Conservation (phyloP, 768 basidiomycete species). For the Boletus rex-veris region DNA sequence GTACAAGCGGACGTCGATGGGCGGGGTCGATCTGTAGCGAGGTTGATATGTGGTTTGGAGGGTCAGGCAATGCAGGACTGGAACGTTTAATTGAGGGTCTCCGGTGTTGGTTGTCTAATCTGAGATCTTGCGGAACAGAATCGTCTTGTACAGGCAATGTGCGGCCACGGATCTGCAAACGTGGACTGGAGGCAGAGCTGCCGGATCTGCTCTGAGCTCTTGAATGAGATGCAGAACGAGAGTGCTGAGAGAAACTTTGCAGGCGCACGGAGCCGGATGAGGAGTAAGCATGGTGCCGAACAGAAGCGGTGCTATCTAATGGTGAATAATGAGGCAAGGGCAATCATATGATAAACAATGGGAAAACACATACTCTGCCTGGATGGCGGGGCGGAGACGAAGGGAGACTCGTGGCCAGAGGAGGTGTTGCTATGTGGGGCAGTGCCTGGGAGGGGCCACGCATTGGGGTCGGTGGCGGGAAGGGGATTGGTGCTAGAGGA, state of each 20-base stretch:
- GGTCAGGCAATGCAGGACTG: slow-evolving; percentile 21
- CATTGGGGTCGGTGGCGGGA: slow-evolving; percentile 14
- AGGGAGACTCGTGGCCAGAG: slow-evolving; percentile 27
- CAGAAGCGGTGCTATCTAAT: slow-evolving; percentile 28
- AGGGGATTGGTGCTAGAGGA: slow-evolving; percentile 25
- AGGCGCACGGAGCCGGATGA: slow-evolving; percentile 29
- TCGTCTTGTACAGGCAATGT: slow-evolving; percentile 41
- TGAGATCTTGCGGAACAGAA: slow-evolving; percentile 14
- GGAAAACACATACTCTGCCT: slow-evolving; percentile 37
- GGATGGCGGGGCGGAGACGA: slow-evolving; percentile 30
- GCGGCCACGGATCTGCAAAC: slow-evolving; percentile 36
- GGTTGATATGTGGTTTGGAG: slow-evolving; percentile 8
- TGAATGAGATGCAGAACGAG: slow-evolving; percentile 42
- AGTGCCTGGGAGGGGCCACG: slow-evolving; percentile 20
- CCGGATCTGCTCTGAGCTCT: slow-evolving; percentile 43
- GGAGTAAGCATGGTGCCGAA: slow-evolving; percentile 30
- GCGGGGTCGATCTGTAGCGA: slow-evolving; percentile 13
- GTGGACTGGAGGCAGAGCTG: slow-evolving; percentile 51
- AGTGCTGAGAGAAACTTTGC: slow-evolving; percentile 34
- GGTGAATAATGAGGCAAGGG: slow-evolving; percentile 7
- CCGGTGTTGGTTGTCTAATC: slow-evolving; percentile 20
- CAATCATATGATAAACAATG: slow-evolving; percentile 7
- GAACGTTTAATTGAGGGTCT: slow-evolving; percentile 15
- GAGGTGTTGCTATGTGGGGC: slow-evolving; percentile 33
- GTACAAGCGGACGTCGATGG: slow-evolving; percentile 16